Conservation (phyloP, 1,284 basidiomycete genomes). For the Marasmius tenuissimus region DNA sequence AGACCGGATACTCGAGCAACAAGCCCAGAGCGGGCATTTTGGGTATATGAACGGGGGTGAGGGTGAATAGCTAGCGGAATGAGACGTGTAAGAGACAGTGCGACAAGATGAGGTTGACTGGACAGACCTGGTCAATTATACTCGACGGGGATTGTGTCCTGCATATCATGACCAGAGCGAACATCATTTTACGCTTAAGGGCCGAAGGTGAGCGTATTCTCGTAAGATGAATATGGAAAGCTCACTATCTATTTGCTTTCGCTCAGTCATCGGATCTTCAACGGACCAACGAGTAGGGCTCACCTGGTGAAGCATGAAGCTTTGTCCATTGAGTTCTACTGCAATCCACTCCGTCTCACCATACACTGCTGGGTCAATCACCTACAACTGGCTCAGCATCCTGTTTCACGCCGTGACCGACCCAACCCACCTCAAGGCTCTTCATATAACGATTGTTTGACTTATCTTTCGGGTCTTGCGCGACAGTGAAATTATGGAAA, state of each 20-base stretch:
- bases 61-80: constrained; percentile 59
- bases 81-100: neutral
- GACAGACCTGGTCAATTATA: constrained; percentile 67
- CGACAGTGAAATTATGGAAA: constrained; percentile 97
- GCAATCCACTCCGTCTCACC: constrained; percentile 95
- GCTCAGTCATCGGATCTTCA: neutral
- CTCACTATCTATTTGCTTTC: constrained; percentile 39
- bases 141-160: constrained; percentile 75
- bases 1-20: constrained; percentile 91
- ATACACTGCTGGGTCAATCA: constrained; percentile 79
- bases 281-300: constrained; percentile 18
- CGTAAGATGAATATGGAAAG: too few relatives aligned
- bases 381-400: constrained; percentile 36
- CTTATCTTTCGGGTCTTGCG: constrained; percentile 80
- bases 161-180: constrained; percentile 76
- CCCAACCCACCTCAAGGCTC: constrained; percentile 66
- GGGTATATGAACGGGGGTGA: constrained; percentile 84
- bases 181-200: constrained; percentile 96
- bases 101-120: neutral
- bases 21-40: constrained; percentile 97
- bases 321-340: constrained; percentile 93
- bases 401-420: neutral
- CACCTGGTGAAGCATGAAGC: constrained; percentile 98
- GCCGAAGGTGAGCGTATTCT: neutral
- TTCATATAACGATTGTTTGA: constrained; percentile 87